Evolutionary conservation across 2,329 filamentous ascomycete genomes (phyloP).

Genomic region (Aspergillus sp.): DNA sequence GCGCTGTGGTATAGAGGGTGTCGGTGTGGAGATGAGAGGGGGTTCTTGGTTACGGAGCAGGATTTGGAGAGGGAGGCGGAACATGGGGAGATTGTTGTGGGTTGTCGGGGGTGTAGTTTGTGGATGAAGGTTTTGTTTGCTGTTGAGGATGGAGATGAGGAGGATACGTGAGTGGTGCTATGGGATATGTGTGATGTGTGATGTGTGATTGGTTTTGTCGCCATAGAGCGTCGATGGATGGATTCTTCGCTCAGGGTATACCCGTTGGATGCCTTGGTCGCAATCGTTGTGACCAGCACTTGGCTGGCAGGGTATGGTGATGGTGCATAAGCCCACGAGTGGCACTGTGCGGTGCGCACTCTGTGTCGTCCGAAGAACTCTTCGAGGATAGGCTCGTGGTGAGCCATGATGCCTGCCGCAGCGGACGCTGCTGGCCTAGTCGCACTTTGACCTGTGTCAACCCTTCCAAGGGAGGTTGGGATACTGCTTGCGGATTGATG

Average conservation of each 20-base stretch:
- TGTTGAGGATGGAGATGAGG: slow-evolving; percentile 38
- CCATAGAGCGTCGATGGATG: not conserved
- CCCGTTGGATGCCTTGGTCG: too few species aligned
- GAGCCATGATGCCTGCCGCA: not conserved
- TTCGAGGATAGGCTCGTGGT: not conserved
- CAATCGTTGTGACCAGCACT: not conserved
- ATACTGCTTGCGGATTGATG: not conserved
- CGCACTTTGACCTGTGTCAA: not conserved
- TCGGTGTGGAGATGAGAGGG: slow-evolving; percentile 59
- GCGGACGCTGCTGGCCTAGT: not conserved
- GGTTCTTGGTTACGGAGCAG: slow-evolving; percentile 56
- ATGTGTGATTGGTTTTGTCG: not conserved
- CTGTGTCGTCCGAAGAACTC: not conserved
- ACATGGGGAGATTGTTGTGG: slow-evolving; percentile 59
- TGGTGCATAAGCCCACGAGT: too few species aligned
- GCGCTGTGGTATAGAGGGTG: slow-evolving; percentile 57
- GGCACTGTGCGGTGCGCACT: not conserved
- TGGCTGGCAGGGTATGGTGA: too few species aligned
- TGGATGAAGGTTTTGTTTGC: slow-evolving; percentile 64
- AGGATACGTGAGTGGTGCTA: slow-evolving; percentile 27
- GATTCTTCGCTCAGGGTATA: not conserved
- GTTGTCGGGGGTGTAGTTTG: slow-evolving; percentile 64
- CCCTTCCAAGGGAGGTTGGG: not conserved
- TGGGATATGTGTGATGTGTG: not conserved
- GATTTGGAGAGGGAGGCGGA: slow-evolving; percentile 55